Evolutionary conservation across 345 rosid species (phyloP).

Genomic region (Salix dunnii): DNA sequence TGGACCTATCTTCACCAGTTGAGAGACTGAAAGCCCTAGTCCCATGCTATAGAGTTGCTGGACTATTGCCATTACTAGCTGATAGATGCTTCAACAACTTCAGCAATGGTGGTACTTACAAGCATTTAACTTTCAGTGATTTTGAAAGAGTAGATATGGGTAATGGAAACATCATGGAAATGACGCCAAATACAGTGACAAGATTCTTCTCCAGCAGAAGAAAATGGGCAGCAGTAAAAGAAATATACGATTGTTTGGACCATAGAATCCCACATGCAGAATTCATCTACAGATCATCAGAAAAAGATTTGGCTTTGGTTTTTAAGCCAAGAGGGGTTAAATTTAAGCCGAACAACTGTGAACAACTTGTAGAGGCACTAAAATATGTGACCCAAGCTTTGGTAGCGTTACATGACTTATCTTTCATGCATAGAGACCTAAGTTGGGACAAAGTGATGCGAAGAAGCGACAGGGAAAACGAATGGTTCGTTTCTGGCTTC

Average conservation of each 20-base stretch:
- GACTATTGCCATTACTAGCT: slow-evolving; percentile 66
- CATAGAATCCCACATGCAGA: slow-evolving; percentile 86
- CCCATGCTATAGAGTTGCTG: slow-evolving; percentile 82
- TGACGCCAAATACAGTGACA: slow-evolving; percentile 68
- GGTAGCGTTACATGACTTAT: slow-evolving; percentile 82
- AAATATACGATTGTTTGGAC: slow-evolving; percentile 67
- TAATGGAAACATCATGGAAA: slow-evolving; percentile 45
- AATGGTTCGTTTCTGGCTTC: slow-evolving; percentile 86
- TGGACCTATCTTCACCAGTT: slow-evolving; percentile 55
- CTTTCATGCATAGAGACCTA: slow-evolving; percentile 93
- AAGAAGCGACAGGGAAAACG: slow-evolving; percentile 46
- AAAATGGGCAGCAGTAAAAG: slow-evolving; percentile 70
- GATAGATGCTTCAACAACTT: slow-evolving; percentile 48
- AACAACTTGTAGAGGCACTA: slow-evolving; percentile 75
- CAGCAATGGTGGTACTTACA: slow-evolving; percentile 19
- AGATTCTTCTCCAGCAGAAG: slow-evolving; percentile 54
- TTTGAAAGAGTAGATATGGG: slow-evolving; percentile 60
- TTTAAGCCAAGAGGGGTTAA: slow-evolving; percentile 78
- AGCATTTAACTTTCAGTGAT: slow-evolving; percentile 55
- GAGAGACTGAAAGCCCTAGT: slow-evolving; percentile 72
- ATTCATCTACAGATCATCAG: slow-evolving; percentile 42
- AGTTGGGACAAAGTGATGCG: slow-evolving; percentile 83
- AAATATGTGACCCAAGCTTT: slow-evolving; percentile 82
- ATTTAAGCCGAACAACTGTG: slow-evolving; percentile 54
- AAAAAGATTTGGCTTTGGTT: slow-evolving; percentile 54